Evolutionary conservation across 805 yeast species (phyloP).

Genomic region (Lachancea waltii): DNA sequence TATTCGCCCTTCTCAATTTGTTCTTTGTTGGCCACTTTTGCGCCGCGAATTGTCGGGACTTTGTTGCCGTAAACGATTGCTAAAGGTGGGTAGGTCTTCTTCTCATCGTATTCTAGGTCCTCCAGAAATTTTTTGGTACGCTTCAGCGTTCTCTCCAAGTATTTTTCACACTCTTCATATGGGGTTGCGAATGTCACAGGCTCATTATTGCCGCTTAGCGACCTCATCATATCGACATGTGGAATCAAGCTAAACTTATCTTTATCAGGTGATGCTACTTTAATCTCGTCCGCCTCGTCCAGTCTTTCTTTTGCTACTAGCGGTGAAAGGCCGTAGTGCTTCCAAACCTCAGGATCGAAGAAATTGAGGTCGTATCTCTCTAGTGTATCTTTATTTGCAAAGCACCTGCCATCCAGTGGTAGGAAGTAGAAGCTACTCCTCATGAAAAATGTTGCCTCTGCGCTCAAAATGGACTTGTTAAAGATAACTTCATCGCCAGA

Average conservation of each 20-base stretch:
- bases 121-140: constrained; percentile 52
- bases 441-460: constrained; percentile 83
- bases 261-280: background rate
- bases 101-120: constrained; percentile 48
- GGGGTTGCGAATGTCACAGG: constrained; percentile 22
- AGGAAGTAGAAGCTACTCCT: constrained; percentile 74
- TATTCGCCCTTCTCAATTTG: constrained; percentile 69
- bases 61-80: constrained; percentile 74
- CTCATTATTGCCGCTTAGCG: constrained; percentile 9
- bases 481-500: constrained; percentile 75
- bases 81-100: constrained; percentile 69
- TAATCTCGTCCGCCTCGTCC: constrained; percentile 9
- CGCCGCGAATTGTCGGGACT: constrained; percentile 82
- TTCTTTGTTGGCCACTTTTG: constrained; percentile 52
- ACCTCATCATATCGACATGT: constrained; percentile 10
- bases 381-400: constrained; percentile 54
- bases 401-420: constrained; percentile 70
- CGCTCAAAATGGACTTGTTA: constrained; percentile 66
- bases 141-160: constrained; percentile 54
- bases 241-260: constrained; percentile 15
- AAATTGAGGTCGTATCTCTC: constrained; percentile 62
- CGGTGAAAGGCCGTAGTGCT: constrained; percentile 66
- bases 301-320: constrained; percentile 42
- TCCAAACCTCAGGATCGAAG: constrained; percentile 79
- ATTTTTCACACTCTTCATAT: constrained; percentile 53